Evolutionary conservation across 176 grass and related monocot genomes (phyloP), one percentile per base, ranked within the genome.

Genomic region (Elymus sibiricus): DNA sequence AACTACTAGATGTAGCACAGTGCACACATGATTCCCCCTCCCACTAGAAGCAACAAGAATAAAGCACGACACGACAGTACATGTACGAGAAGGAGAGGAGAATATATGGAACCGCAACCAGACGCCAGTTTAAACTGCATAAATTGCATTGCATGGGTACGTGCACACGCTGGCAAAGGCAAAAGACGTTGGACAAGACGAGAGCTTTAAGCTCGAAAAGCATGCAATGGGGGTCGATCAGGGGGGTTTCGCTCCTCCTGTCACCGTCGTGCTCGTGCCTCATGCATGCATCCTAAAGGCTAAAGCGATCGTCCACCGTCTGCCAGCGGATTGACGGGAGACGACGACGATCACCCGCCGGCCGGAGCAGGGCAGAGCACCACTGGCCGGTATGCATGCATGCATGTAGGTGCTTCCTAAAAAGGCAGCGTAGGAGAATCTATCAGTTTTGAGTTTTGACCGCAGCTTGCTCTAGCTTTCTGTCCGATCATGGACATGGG

Each of bases 381-480:
- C 26, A 7, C 6, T 16, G 13, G 65, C 0, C 39, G 9, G 9
- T 12, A 24, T 16, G 7, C 16, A 13, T 34, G 32, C 32, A 34
- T 34, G 29, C 2, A 29, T 11, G 60, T 26, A 46, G 70, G 42
- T 65, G 11, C 29, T 79, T 79, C 70, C 43, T 59, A 37, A 31
- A 76, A 74, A 43, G 9, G n/a, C 35, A 11, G 29, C 16, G 62
- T 32, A 35, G 34, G 65, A 79, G 58, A 83, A 79, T 79, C 32
- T 74, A 58, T 87, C 89, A 29, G 73, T 66, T 56, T 86, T 66
- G 89, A 38, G 73, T 66, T 44, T 83, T 59, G 89, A 74, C 64
- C 44, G 22, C 15, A 31, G 26, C 15, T 63, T 22, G 64, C 73
- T 72, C 39, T 43, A 47, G 79, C 84, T 35, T 83, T 90, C 26